phyloP scores from a whole-genome alignment of 495 filamentous ascomycete genomes.

The Stereocaulon alpinum region DNA sequence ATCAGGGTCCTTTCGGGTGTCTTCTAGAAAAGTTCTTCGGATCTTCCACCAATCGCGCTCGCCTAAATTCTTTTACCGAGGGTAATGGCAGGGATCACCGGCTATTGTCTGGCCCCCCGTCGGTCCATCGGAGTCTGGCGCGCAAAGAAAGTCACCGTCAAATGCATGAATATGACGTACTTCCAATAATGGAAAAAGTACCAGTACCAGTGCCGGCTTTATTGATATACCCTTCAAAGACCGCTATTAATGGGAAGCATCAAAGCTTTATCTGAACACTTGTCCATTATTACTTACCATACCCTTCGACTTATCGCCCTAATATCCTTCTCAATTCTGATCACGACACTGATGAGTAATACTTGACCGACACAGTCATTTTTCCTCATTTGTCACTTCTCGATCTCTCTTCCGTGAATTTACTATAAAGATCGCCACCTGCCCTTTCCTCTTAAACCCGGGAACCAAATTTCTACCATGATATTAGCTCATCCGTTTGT shows the following conservation, averaged over 20 bases:
- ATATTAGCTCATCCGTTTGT: slow-evolving; percentile 17
- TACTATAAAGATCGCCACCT: slow-evolving; percentile 12
- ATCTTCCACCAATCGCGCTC: background rate
- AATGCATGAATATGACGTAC: slow-evolving; percentile 4
- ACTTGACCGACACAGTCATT: background rate
- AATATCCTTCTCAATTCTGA: background rate
- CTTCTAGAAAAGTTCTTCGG: background rate
- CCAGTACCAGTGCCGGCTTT: background rate
- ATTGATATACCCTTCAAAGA: slow-evolving; percentile 3
- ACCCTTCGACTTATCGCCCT: background rate
- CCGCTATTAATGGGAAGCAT: background rate
- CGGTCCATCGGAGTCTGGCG: slow-evolving; percentile 4
- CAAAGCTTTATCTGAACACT: background rate
- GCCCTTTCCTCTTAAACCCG: slow-evolving; percentile 10
- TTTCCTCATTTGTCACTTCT: background rate
- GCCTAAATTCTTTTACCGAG: background rate
- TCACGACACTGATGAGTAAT: slow-evolving; percentile 6
- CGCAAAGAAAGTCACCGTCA: background rate
- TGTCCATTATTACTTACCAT: background rate
- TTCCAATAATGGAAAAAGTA: background rate
- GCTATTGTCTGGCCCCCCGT: background rate
- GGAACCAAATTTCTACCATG: slow-evolving; percentile 11
- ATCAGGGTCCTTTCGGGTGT: slow-evolving; percentile 5
- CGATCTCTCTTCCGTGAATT: background rate
- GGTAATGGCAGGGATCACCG: background rate